A percentile compares a stretch with the other conserved stretches of the same genome.
Evolutionary conservation across 148 eudicot species (phyloP).

Genomic region (Tetragonia tetragonoides): DNA sequence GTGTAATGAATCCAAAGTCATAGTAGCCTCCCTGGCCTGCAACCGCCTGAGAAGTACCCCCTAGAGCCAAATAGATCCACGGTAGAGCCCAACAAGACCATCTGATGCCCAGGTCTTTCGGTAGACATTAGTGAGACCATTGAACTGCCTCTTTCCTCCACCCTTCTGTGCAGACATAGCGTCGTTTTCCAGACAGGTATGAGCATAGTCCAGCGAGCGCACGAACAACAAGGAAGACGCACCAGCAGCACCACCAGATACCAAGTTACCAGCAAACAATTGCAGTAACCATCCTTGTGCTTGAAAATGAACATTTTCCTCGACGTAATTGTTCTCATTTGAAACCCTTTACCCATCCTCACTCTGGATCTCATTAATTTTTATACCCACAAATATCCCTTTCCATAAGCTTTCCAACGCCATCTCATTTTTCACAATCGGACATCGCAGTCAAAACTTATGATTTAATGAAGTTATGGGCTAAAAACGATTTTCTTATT

Average conservation of each 20-base stretch:
- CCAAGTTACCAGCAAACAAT: constrained; percentile 80
- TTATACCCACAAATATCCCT: too few relatives aligned
- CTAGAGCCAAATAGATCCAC: constrained; percentile 35
- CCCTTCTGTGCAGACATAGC: constrained; percentile 69
- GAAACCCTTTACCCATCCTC: too few relatives aligned
- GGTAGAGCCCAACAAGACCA: constrained; percentile 73
- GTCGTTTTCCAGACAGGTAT: constrained; percentile 67
- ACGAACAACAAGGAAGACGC: constrained; percentile 62
- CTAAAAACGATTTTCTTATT: too few relatives aligned
- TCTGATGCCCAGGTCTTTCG: constrained; percentile 55
- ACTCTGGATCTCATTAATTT: too few relatives aligned
- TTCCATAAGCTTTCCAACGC: too few relatives aligned
- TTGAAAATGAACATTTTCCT: constrained; percentile 76
- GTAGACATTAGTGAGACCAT: constrained; percentile 67
- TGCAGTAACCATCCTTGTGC: constrained; percentile 79
- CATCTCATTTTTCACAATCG: too few relatives aligned
- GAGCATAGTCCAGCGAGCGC: constrained; percentile 69
- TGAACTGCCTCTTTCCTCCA: constrained; percentile 60
- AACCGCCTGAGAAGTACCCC: too few relatives aligned
- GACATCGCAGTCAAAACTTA: too few relatives aligned
- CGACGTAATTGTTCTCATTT: too few relatives aligned
- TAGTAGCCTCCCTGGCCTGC: too few relatives aligned
- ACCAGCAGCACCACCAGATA: constrained; percentile 81
- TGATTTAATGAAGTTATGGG: too few relatives aligned
- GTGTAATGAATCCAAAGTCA: too few relatives aligned